Base-by-base conservation (phyloP, 2,329 filamentous ascomycete genomes). In the Aaosphaeria arxii region DNA sequence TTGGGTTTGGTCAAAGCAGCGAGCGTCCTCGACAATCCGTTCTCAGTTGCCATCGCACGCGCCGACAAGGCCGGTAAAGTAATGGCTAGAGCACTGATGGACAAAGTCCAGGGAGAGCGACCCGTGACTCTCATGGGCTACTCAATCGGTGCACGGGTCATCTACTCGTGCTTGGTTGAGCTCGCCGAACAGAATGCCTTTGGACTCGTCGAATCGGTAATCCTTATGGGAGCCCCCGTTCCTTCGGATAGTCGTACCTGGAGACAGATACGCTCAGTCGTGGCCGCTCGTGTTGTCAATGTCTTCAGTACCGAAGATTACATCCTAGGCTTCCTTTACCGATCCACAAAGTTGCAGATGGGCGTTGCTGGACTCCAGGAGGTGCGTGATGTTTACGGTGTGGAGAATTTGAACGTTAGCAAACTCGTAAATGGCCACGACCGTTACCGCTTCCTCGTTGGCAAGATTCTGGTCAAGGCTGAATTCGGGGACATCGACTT, bases 221-320 rank as follows among this genome's bases (percentile, higher is more conserved):
- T 95, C 6, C 71, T 96, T 9, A 88, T 96, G 56, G 91, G 91
- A 3, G 80, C 89, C 0, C 89, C 91, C 0, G 83, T 86, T 0
- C 89, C 91, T 0, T 88, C 86, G 0, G 80, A 85, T 44, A 72
- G 80, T 1, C 78, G 78, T 2, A 81, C 88, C 51, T 96, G 91
- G 91, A 80, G 84, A 46, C 77, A 83, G 40, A 83, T 95, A 56
- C 83, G 89, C 28, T 83, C 82, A 41, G 89, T 91, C 0, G 89
- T 95, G 1, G 82, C 86, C 1, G 90, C 89, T 3, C 82, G 87
- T 49, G 78, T 96, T 7, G 86, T 95, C 55, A 96, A 96, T 59
- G 88, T 91, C 6, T 95, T 86, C 70, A 92, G 88, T 4, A 83
- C 86, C 44, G 91, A 94, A 53, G 91, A 96, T 69, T 88, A 89